These are phyloP conservation scores for Vitis hybrid DNA, from an alignment of 177 flowering plant genomes.

Conservation along the genomic window DNA sequence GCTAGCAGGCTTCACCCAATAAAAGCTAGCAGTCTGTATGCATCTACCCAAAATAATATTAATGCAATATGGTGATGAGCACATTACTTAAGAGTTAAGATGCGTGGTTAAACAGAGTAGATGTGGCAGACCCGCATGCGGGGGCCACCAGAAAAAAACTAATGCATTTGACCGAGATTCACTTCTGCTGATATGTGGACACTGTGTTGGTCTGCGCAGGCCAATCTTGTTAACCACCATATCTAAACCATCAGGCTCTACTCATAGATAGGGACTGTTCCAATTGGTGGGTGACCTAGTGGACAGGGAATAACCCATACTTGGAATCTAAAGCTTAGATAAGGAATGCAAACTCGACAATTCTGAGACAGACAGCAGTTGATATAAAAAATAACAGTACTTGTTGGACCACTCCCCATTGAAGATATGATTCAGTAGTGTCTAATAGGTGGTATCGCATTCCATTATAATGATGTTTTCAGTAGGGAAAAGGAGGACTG, in stretches of 20 bases:
- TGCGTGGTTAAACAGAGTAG: neutral
- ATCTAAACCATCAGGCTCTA: slow-evolving; percentile 4
- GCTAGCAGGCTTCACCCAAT: neutral
- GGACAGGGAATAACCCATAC: neutral
- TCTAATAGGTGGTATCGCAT: neutral
- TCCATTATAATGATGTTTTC: neutral
- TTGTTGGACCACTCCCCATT: slow-evolving; percentile 10
- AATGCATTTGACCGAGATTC: neutral
- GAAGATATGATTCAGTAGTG: neutral
- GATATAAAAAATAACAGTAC: slow-evolving; percentile 8
- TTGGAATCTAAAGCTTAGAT: slow-evolving; percentile 6
- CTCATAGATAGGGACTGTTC: slow-evolving; percentile 12
- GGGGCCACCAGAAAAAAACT: neutral
- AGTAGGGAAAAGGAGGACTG: neutral
- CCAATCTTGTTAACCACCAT: slow-evolving; percentile 11
- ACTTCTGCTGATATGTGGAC: slow-evolving; percentile 14
- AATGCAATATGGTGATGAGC: neutral
- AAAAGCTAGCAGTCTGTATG: slow-evolving; percentile 10
- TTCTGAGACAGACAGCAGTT: slow-evolving; percentile 11
- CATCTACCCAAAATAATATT: neutral
- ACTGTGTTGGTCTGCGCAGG: slow-evolving; percentile 10
- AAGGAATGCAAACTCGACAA: slow-evolving; percentile 6
- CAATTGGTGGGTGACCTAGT: slow-evolving; percentile 8
- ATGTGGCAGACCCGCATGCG: neutral
- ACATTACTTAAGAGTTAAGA: neutral